Base-by-base conservation (phyloP, 2,329 filamentous ascomycete genomes). In the Colletotrichum shisoi region DNA sequence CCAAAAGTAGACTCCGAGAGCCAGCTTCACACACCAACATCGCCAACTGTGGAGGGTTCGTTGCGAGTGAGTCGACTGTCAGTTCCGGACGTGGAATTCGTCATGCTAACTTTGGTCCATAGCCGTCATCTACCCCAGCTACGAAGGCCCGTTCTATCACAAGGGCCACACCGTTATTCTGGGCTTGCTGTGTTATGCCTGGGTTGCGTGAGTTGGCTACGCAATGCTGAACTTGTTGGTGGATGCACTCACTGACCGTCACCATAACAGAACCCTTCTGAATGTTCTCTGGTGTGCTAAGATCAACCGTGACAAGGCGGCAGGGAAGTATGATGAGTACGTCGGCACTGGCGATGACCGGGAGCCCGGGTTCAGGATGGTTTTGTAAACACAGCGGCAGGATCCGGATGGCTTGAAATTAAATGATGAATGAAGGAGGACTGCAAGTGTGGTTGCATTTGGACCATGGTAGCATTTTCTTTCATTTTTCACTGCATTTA, bases 1-100 rank as follows among this genome's bases (percentile, higher is more conserved):
- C 0, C 49, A 68, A 5, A 65, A 60, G 44, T 68, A 60, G 61
- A 31, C 48, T 45, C 65, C 65, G 65, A 40, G 24, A 34, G 24
- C 27, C 46, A 46, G 46, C 45, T 24, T 21, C 4, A 7, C 48
- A 12, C n/a, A n/a, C n/a, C n/a, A n/a, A n/a, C n/a, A 85, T 91
- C 70, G 89, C 88, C 0, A 91, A 91, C 70, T 85, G 83, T 8
- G 88, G 88, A 52, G 89, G 89, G 0, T 89, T 91, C 70, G 87
- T 91, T 2, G 85, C 88, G 0, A 86, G 83, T 82, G 71, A 71
- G 80, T 73, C 9, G 0, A 4, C 2, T 4, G 13, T 13, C 12
- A 3, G 11, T 17, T 3, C n/a, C 2, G 0, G 3, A 15, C 27
- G 8, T 31, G 4, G 2, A 1, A 4, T 24, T 39, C n/a, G 2